Evolutionary conservation across 2,329 filamentous ascomycete species (phyloP), one percentile per base, ranked within the genome.

Genomic region (Colletotrichum spaethianum): DNA sequence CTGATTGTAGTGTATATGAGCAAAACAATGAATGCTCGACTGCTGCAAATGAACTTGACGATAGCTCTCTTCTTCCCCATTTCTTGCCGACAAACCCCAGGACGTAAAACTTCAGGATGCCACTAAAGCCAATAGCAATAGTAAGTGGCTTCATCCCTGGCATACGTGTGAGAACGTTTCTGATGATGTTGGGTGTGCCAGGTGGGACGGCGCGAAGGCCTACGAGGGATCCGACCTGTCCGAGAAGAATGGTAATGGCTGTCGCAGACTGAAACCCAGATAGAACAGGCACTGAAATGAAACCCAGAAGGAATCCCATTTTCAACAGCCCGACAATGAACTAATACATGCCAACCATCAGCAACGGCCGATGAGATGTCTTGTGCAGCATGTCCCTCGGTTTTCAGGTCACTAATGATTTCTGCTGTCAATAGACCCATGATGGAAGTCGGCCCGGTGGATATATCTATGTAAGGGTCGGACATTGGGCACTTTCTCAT

Each of bases 251-350:
- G 38, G 89, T 90, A 59, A 93, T 87, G 31, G 90, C 91, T 1
- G 91, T 90, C 1, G 90, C 90, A 0, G 90, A 91, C 75, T 93
- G 91, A 81, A 92, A 92, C 5, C 91, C 91, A 8, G 85, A 89
- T 0, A 93, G 84, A 1, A 92, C 89, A 0, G 90, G 90, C 1
- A 90, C 85, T 0, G 90, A 92, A 74, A 93, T 89, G 75, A 91
- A 92, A 72, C 93, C 90, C 26, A 93, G 84, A 6, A 92, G 82
- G 77, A 91, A 93, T 0, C 90, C 90, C 6, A 92, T 86, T 63
- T 90, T 90, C 28, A 92, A 82, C 1, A 92, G 82, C 0, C 91
- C 91, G 3, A 93, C 81, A 20, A 85, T 83, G 28, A 92, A 84
- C 20, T 87, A 84, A 75, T 90, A 91, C 3, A 91, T 82, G 0